A percentile compares a stretch with the other conserved stretches of the same genome.
Conservation (phyloP, 768 basidiomycete species). For the Omphalotus guepiniiformis region DNA sequence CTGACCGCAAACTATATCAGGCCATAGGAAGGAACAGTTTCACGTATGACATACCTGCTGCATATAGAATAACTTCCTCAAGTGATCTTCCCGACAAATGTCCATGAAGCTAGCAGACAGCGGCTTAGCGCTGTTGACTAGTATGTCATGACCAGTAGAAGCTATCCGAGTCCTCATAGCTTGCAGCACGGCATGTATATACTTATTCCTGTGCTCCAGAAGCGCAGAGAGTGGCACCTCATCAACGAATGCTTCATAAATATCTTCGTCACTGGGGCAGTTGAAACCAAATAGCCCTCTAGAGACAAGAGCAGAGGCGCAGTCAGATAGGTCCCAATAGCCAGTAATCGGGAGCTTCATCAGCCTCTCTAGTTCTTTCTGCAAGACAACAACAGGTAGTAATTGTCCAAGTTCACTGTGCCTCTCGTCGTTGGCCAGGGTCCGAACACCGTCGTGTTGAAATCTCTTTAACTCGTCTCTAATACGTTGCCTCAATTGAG, state of each 20-base stretch:
- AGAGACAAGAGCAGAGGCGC: conserved; percentile 26
- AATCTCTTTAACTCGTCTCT: conserved; percentile 31
- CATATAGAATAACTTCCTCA: conserved; percentile 52
- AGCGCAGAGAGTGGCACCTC: conserved; percentile 18
- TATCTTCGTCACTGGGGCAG: conserved; percentile 37
- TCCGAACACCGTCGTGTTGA: conserved; percentile 23
- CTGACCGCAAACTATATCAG: conserved; percentile 19
- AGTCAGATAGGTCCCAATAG: conserved; percentile 44
- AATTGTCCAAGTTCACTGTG: conserved; percentile 39
- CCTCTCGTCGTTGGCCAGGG: conserved; percentile 18
- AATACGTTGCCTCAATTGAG: conserved; percentile 33
- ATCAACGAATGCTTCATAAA: conserved; percentile 26
- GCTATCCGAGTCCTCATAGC: conserved; percentile 27
- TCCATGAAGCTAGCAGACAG: conserved; percentile 43
- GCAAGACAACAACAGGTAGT: conserved; percentile 38
- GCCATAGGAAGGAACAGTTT: neutral
- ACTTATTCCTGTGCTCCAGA: conserved; percentile 30
- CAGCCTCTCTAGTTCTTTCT: conserved; percentile 40
- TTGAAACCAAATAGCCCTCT: conserved; percentile 7
- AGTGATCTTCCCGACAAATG: conserved; percentile 32
- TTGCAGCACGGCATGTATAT: conserved; percentile 30
- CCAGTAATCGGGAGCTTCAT: conserved; percentile 45
- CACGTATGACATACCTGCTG: conserved; percentile 35
- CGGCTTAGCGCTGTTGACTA: conserved; percentile 40
- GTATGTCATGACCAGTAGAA: conserved; percentile 22